phyloP scores from a whole-genome alignment of 2,329 filamentous ascomycete genomes.

The Dactylella cylindrospora region DNA sequence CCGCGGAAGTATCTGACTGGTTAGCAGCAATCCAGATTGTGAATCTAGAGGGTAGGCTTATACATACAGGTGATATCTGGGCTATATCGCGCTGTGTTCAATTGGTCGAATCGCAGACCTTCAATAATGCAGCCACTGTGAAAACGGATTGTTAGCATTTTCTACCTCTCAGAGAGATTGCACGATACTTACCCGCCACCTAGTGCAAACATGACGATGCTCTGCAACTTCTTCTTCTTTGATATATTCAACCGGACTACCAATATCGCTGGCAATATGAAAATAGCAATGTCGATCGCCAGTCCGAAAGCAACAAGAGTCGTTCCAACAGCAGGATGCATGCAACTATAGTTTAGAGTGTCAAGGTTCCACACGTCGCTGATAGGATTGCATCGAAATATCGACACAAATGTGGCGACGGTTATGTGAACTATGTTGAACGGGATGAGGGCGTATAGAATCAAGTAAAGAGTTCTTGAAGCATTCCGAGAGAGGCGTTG shows the following conservation, averaged over 20 bases:
- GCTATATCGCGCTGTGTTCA: conserved; percentile 1
- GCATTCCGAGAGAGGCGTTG: conserved; percentile 3
- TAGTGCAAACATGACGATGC: conserved; percentile 19
- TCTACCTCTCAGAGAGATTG: background rate
- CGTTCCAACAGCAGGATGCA: background rate
- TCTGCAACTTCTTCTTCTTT: conserved; percentile 19
- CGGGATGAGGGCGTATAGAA: conserved; percentile 2
- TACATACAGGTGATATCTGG: conserved; percentile 18
- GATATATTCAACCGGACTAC: conserved; percentile 7
- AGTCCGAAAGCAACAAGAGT: conserved; percentile 8
- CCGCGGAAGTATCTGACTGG: background rate
- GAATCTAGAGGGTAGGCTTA: background rate
- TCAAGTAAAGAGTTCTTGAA: background rate
- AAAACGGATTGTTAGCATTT: background rate
- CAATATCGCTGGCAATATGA: conserved; percentile 9
- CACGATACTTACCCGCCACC: conserved; percentile 16
- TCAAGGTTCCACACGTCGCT: background rate
- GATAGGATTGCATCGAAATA: conserved; percentile 13
- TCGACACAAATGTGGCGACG: conserved; percentile 1
- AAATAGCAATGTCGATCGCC: conserved; percentile 19
- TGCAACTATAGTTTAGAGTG: background rate
- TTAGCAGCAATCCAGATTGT: background rate
- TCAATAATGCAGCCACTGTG: conserved; percentile 19
- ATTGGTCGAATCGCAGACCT: conserved; percentile 7
- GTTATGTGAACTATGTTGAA: conserved; percentile 14